Percentiles rank a stretch among this genome's conserved stretches.
Conservation (phyloP, 352 stramenopile genomes). For the Aphanomyces stellatus region DNA sequence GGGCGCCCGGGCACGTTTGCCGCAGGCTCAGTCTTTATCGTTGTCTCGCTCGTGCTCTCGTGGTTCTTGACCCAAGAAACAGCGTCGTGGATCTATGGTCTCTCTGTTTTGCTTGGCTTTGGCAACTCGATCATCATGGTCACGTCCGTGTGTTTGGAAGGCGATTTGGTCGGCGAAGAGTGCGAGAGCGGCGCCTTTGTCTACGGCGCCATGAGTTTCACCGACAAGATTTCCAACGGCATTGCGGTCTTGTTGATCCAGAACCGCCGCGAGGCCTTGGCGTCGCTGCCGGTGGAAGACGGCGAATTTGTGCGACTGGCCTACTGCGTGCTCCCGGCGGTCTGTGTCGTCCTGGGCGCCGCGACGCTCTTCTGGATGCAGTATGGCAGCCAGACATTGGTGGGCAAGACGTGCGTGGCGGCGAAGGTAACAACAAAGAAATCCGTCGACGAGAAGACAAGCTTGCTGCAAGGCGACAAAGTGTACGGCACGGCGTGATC, state of each 20-base stretch:
- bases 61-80: constrained; percentile 53
- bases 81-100: constrained; percentile 59
- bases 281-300: constrained; percentile 29
- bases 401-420: background rate
- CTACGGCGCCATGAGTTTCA: constrained; percentile 83
- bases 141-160: constrained; percentile 72
- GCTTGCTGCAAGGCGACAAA: background rate
- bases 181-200: constrained; percentile 79
- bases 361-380: constrained; percentile 68
- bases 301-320: constrained; percentile 62
- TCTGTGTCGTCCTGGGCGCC: constrained; percentile 48
- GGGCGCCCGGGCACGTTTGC: constrained; percentile 62
- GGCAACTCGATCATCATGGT: constrained; percentile 86
- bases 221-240: constrained; percentile 81
- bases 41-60: constrained; percentile 38
- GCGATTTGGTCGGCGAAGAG: constrained; percentile 72
- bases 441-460: background rate
- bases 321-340: constrained; percentile 58
- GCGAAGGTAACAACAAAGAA: too few species aligned
- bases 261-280: constrained; percentile 65
- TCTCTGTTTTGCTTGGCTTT: constrained; percentile 64
- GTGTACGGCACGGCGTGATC: background rate
- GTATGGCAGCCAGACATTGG: constrained; percentile 33
- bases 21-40: constrained; percentile 43
- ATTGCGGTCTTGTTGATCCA: constrained; percentile 75